Evolutionary conservation across 1,284 basidiomycete genomes (phyloP), one percentile per base, ranked within the genome.

Genomic region (Ganoderma leucocontextum): DNA sequence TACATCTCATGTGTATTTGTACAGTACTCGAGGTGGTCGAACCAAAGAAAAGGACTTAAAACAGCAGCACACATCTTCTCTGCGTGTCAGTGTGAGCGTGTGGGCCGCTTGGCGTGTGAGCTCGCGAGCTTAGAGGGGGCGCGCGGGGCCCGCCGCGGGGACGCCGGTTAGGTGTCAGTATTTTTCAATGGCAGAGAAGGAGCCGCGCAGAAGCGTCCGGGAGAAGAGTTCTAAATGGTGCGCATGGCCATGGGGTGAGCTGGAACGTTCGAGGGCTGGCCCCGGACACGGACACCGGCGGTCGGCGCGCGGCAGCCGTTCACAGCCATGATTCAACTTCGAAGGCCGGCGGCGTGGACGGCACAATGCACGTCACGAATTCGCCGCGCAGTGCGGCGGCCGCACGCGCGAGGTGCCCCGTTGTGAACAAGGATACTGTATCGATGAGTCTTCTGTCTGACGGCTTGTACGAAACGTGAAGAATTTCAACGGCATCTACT

Each of bases 1-100:
- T 74, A 81, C 72, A 73, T 69, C 66, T 68, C 72, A 71, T 55
- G 68, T 87, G 86, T 88, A 87, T 86, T 86, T 86, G 82, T 87
- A 86, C 78, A 72, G 78, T 79, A 72, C 71, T 69, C 63, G 63
- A 67, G 65, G 70, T 62, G 71, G 66, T 69, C 57, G 12, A 44
- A 60, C 65, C 49, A 49, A 49, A 57, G 69, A 69, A 70, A 70
- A 70, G 67, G 66, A 71, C 58, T 66, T 49, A 69, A 60, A 72
- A 73, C 70, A 70, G 36, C 63, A 65, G 35, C 65, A 60, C 29
- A 39, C 29, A 33, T 60, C 10, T 35, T 35, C 57, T 7, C 57
- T 12, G 57, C 59, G 64, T 61, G 64, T 44, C 42, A 41, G 39
- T 22, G 25, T 49, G 47, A 25, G 22, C 47, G 47, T 49, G 47